Conservation (phyloP, 2,329 filamentous ascomycete genomes). For the Microdochium nivale region DNA sequence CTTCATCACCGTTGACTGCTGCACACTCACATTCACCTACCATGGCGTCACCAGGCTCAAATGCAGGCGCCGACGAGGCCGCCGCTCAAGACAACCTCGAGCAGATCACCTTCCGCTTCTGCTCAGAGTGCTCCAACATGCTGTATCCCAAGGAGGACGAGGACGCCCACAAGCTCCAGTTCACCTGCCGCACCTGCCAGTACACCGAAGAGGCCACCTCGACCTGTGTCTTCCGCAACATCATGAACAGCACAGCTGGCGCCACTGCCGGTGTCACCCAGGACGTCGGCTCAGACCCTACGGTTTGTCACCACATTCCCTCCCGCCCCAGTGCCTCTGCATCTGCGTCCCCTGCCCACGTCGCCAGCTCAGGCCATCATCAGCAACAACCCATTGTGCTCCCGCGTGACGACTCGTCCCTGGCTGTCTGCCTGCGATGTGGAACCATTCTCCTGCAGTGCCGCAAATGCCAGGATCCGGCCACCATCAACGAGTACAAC, state of each 20-base stretch:
- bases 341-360: slow-evolving; percentile 2
- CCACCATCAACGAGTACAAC: slow-evolving; percentile 18
- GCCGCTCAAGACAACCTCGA: slow-evolving; percentile 47
- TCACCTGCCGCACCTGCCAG: slow-evolving; percentile 91
- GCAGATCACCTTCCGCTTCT: slow-evolving; percentile 95
- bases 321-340: slow-evolving; percentile 9
- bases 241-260: slow-evolving; percentile 82
- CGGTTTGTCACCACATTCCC: slow-evolving; percentile 65
- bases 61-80: slow-evolving; percentile 23
- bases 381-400: not conserved
- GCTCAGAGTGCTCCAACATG: slow-evolving; percentile 98
- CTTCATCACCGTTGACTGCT: slow-evolving; percentile 1
- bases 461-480: slow-evolving; percentile 16
- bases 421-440: slow-evolving; percentile 21
- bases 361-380: not conserved
- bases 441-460: slow-evolving; percentile 21
- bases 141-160: slow-evolving; percentile 95
- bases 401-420: slow-evolving; percentile 7
- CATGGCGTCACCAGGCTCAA: slow-evolving; percentile 53
- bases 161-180: slow-evolving; percentile 75
- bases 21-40: slow-evolving; percentile 5
- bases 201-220: slow-evolving; percentile 81
- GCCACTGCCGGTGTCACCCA: slow-evolving; percentile 96
- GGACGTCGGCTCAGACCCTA: slow-evolving; percentile 95
- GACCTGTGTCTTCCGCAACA: slow-evolving; percentile 91